Conservation (phyloP, 805 yeast genomes). For the Starmera amethionina region DNA sequence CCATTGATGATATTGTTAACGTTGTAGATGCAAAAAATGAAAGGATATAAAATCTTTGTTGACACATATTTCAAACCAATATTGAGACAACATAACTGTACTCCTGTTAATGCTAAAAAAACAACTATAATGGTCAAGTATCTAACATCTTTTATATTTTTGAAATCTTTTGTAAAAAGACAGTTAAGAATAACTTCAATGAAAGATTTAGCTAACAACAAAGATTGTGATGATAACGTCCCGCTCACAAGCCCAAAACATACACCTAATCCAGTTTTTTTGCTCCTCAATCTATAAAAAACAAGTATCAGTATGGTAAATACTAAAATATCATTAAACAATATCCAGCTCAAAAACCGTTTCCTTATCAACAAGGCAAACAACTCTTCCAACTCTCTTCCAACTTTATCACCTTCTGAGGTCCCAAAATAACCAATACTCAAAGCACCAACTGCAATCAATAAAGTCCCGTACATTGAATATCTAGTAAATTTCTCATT, state of each 20-base stretch:
- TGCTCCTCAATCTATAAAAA: too few relatives aligned
- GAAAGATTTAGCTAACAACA: constrained; percentile 75
- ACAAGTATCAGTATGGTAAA: too few relatives aligned
- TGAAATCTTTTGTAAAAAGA: constrained; percentile 22
- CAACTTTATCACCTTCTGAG: constrained; percentile 34
- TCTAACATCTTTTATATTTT: constrained; percentile 28
- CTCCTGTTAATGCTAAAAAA: constrained; percentile 54
- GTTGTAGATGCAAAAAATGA: constrained; percentile 79
- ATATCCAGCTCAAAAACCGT: constrained; percentile 51
- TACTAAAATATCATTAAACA: constrained; percentile 23
- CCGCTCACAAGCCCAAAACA: constrained; percentile 62
- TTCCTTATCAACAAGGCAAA: constrained; percentile 29
- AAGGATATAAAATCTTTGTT: constrained; percentile 73
- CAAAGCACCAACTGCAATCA: constrained; percentile 67
- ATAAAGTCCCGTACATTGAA: constrained; percentile 53
- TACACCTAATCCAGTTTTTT: too few relatives aligned
- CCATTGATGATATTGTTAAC: constrained; percentile 59
- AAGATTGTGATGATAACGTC: constrained; percentile 73
- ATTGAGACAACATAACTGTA: constrained; percentile 67
- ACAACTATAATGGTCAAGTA: constrained; percentile 41
- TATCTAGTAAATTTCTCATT: constrained; percentile 54
- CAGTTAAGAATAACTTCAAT: constrained; percentile 56
- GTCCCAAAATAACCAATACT: constrained; percentile 68
- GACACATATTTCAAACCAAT: constrained; percentile 60
- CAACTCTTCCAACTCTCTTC: constrained; percentile 38